Conservation (phyloP, 306 rosid genomes). For the Cucurbita maxima region DNA sequence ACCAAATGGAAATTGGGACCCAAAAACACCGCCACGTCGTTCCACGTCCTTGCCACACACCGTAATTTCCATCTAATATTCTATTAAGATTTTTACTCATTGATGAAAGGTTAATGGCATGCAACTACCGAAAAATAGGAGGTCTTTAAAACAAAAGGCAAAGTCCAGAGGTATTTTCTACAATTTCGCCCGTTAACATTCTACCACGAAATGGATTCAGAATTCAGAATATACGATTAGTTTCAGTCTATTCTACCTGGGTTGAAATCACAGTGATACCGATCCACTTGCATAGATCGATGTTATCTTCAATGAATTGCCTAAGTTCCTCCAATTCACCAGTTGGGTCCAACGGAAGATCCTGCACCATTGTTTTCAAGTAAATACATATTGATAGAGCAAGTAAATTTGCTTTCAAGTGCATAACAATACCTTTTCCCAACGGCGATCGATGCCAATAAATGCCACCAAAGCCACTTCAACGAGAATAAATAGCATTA, state of each 20-base stretch:
- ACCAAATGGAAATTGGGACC: background rate
- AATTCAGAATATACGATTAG: background rate
- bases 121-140: background rate
- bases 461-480: slow-evolving; percentile 74
- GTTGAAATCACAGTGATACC: slow-evolving; percentile 45
- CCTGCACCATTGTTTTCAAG: slow-evolving; percentile 32
- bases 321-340: slow-evolving; percentile 56
- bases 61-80: background rate
- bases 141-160: too few relatives aligned
- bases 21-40: background rate
- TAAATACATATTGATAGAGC: background rate
- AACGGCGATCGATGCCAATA: slow-evolving; percentile 55
- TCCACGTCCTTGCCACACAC: background rate
- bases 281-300: slow-evolving; percentile 62
- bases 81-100: too few relatives aligned
- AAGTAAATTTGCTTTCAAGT: background rate
- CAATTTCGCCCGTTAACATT: background rate
- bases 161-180: background rate
- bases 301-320: slow-evolving; percentile 52
- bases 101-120: background rate
- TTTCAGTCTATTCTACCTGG: slow-evolving; percentile 37
- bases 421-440: slow-evolving; percentile 49
- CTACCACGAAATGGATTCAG: background rate
- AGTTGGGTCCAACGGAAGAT: slow-evolving; percentile 75
- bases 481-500: slow-evolving; percentile 29